A percentile compares a stretch with the other conserved stretches of the same genome.
Conservation (phyloP, 352 stramenopile genomes). For the Phytophthora lateralis region DNA sequence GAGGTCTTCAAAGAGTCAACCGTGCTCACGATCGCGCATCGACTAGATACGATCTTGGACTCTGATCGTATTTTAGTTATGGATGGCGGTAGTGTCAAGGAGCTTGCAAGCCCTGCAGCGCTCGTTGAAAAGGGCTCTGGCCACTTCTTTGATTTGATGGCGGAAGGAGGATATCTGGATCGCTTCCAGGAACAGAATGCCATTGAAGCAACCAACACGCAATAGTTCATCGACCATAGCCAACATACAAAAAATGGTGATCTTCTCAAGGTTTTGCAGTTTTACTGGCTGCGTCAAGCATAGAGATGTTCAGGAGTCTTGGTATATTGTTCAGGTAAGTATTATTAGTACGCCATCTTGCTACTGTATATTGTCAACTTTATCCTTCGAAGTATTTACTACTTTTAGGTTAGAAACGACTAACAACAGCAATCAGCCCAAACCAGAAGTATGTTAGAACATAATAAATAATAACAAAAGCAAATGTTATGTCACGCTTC, state of each 20-base stretch:
- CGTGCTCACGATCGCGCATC: slow-evolving; percentile 96
- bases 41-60: slow-evolving; percentile 97
- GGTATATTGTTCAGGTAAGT: too few species aligned
- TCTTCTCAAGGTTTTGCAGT: not conserved
- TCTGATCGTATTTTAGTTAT: slow-evolving; percentile 54
- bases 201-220: not conserved
- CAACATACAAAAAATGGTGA: slow-evolving; percentile 1
- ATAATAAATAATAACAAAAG: too few species aligned
- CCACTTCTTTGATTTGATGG: slow-evolving; percentile 57
- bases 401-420: too few species aligned
- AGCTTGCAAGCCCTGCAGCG: slow-evolving; percentile 79
- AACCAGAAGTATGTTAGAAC: too few species aligned
- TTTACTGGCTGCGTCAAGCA: too few species aligned
- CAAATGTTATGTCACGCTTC: too few species aligned
- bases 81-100: slow-evolving; percentile 81
- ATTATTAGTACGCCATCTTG: too few species aligned
- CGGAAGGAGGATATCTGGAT: slow-evolving; percentile 54
- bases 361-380: too few species aligned
- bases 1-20: slow-evolving; percentile 90
- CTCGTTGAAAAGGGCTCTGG: slow-evolving; percentile 51
- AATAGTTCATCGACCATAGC: slow-evolving; percentile 5
- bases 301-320: too few species aligned
- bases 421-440: too few species aligned
- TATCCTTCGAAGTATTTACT: too few species aligned
- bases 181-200: slow-evolving; percentile 19